Evolutionary conservation across 345 rosid genomes (phyloP).

Genomic region (Noccaea caerulescens): DNA sequence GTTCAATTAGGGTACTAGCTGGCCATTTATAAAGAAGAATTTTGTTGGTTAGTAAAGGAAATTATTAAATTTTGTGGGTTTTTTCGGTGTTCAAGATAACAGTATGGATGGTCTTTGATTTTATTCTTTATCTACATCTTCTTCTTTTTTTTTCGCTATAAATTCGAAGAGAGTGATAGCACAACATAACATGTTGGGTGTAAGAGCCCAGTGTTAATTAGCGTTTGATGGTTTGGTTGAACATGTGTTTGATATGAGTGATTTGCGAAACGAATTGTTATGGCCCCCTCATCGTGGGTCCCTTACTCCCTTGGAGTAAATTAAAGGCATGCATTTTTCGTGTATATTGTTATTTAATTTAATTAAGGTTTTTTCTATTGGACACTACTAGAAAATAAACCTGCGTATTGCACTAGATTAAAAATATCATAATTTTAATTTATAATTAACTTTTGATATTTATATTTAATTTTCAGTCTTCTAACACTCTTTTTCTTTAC

Average conservation of each 20-base stretch:
- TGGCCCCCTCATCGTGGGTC: constrained; percentile 37
- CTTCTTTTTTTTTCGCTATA: background rate
- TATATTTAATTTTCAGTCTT: too few species aligned
- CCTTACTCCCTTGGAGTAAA: constrained; percentile 26
- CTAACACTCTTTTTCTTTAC: too few species aligned
- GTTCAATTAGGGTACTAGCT: too few species aligned
- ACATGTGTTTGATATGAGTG: constrained; percentile 38
- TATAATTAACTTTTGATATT: too few species aligned
- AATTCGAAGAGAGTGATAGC: background rate
- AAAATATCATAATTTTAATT: too few species aligned
- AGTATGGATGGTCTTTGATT: background rate
- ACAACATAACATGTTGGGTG: constrained; percentile 17
- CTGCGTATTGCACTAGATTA: too few species aligned
- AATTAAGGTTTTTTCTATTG: too few species aligned
- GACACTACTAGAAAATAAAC: too few species aligned
- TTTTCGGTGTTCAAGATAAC: background rate
- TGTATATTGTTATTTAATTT: constrained; percentile 27
- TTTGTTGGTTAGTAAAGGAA: too few species aligned
- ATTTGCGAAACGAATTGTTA: constrained; percentile 24
- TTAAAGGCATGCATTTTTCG: constrained; percentile 38
- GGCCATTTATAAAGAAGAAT: too few species aligned
- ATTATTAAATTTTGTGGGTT: too few species aligned
- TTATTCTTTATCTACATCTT: background rate
- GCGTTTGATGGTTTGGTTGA: constrained; percentile 38
- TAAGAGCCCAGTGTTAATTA: background rate